Evolutionary conservation across 176 grass and related monocot genomes (phyloP).

Genomic region (Phragmites australis): DNA sequence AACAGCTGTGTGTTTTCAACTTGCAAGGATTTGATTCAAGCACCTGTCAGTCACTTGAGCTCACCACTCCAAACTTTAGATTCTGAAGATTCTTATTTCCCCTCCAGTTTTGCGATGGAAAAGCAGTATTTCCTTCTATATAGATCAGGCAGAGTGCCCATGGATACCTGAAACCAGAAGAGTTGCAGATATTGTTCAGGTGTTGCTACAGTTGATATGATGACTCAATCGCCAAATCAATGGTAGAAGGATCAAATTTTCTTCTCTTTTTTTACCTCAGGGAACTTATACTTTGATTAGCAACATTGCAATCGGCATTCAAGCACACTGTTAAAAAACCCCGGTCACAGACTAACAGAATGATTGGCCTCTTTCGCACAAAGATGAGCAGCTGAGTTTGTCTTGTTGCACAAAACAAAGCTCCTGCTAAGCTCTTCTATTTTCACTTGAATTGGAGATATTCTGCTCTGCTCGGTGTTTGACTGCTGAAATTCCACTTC

Average conservation of each 20-base stretch:
- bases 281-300: neutral
- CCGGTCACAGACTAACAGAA: neutral
- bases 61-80: neutral
- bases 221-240: neutral
- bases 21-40: neutral
- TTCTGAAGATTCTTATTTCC: neutral
- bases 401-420: too few relatives aligned
- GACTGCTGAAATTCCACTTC: neutral
- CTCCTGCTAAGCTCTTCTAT: too few relatives aligned
- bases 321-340: too few relatives aligned
- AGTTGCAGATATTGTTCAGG: neutral
- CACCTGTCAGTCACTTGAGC: neutral
- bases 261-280: neutral
- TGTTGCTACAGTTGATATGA: neutral
- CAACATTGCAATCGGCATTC: too few relatives aligned
- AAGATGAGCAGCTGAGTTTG: neutral
- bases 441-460: too few relatives aligned
- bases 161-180: neutral
- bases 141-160: neutral
- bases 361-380: neutral
- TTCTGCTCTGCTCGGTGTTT: neutral
- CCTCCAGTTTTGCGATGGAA: neutral
- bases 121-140: neutral
- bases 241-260: neutral
- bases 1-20: neutral